Percentiles rank a stretch among this genome's conserved stretches.
phyloP scores from a whole-genome alignment of 2,329 filamentous ascomycete species.

The Endocalyx cinctus region DNA sequence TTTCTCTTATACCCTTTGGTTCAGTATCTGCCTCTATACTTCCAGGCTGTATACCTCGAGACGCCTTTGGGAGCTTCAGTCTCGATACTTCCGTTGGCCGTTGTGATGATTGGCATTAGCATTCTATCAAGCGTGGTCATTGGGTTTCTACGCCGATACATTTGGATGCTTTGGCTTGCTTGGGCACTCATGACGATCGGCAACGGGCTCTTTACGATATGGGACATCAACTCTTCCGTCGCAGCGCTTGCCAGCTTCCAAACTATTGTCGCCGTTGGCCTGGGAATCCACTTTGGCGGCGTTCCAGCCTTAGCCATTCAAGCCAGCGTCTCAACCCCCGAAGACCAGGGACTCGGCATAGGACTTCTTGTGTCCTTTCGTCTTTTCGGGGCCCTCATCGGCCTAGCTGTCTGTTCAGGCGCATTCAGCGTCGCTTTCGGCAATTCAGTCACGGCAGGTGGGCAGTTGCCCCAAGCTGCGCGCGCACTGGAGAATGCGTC shows the following conservation, averaged over 20 bases:
- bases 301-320: neutral
- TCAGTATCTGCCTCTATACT: slow-evolving; percentile 29
- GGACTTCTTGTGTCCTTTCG: neutral
- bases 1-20: slow-evolving; percentile 23
- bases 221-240: neutral
- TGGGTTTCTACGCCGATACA: neutral
- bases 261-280: neutral
- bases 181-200: neutral
- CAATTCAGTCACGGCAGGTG: neutral
- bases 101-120: neutral
- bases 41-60: slow-evolving; percentile 27
- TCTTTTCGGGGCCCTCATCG: neutral
- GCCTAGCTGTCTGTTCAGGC: neutral
- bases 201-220: neutral
- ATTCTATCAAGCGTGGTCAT: neutral
- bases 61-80: slow-evolving; percentile 23
- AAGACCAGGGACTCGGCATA: neutral
- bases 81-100: slow-evolving; percentile 16
- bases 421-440: neutral
- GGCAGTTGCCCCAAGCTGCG: neutral
- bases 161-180: neutral
- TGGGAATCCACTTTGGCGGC: neutral
- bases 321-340: neutral
- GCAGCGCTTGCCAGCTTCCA: neutral
- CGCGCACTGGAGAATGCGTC: neutral